Evolutionary conservation across 805 yeast genomes (phyloP).

Genomic region (Millerago galiae): DNA sequence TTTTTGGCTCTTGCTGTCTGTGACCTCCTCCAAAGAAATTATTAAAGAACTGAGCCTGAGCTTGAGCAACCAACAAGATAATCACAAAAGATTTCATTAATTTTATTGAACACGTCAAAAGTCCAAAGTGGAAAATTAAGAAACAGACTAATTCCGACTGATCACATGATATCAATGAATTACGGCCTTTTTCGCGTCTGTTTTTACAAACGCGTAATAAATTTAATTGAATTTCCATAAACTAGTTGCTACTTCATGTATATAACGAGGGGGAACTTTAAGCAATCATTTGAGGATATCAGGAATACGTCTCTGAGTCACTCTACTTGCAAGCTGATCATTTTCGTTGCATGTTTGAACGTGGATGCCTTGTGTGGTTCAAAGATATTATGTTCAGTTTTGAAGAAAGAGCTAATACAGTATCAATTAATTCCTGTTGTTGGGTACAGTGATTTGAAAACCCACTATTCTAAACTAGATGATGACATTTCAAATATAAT

Average conservation of each 20-base stretch:
- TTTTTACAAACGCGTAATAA: not conserved
- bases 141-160: not conserved
- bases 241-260: too few relatives aligned
- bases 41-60: constrained; percentile 32
- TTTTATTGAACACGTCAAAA: not conserved
- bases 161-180: not conserved
- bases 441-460: constrained; percentile 76
- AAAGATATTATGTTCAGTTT: constrained; percentile 59
- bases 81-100: not conserved
- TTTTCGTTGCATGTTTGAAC: constrained; percentile 85
- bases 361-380: constrained; percentile 91
- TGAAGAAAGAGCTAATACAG: constrained; percentile 78
- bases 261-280: constrained; percentile 63
- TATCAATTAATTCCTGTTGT: constrained; percentile 88
- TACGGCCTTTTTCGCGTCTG: not conserved
- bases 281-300: constrained; percentile 60
- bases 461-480: constrained; percentile 60
- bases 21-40: constrained; percentile 37
- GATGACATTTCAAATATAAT: constrained; percentile 69
- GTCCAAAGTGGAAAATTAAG: not conserved
- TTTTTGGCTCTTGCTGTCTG: constrained; percentile 29
- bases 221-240: not conserved
- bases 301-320: constrained; percentile 73
- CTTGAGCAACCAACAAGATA: constrained; percentile 8
- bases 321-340: constrained; percentile 74